Conservation (phyloP, 257 asterid species). For the Gentiana dahurica region DNA sequence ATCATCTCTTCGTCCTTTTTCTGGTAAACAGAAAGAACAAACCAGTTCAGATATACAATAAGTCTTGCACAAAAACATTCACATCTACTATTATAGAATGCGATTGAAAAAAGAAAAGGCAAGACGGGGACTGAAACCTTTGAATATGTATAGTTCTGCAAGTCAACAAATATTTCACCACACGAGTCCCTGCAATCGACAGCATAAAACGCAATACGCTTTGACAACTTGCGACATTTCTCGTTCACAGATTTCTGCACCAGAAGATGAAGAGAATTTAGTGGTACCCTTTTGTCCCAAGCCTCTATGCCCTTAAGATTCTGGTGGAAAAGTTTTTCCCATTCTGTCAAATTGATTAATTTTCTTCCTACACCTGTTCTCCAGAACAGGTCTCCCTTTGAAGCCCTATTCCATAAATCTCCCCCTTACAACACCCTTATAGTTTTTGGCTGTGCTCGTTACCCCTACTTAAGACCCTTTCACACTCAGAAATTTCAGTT, state of each 20-base stretch:
- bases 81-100: background rate
- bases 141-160: slow-evolving; percentile 69
- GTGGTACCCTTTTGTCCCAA: too few relatives aligned
- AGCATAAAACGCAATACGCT: slow-evolving; percentile 72
- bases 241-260: slow-evolving; percentile 75
- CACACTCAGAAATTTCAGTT: too few relatives aligned
- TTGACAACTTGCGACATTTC: slow-evolving; percentile 72
- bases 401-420: too few relatives aligned
- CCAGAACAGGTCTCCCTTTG: too few relatives aligned
- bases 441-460: too few relatives aligned
- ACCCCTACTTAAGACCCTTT: too few relatives aligned
- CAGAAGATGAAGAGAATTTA: slow-evolving; percentile 8
- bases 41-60: slow-evolving; percentile 9
- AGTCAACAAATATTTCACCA: slow-evolving; percentile 93
- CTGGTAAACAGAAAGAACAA: slow-evolving; percentile 31
- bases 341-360: too few relatives aligned
- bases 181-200: slow-evolving; percentile 95
- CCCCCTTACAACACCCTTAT: too few relatives aligned
- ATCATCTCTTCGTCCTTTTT: slow-evolving; percentile 51
- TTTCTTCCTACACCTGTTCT: too few relatives aligned
- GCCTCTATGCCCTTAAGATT: too few relatives aligned
- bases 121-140: slow-evolving; percentile 32
- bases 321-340: too few relatives aligned
- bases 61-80: background rate
- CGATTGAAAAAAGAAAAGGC: background rate